Conservation (phyloP, 495 filamentous ascomycete genomes). For the Xylaria scruposa region DNA sequence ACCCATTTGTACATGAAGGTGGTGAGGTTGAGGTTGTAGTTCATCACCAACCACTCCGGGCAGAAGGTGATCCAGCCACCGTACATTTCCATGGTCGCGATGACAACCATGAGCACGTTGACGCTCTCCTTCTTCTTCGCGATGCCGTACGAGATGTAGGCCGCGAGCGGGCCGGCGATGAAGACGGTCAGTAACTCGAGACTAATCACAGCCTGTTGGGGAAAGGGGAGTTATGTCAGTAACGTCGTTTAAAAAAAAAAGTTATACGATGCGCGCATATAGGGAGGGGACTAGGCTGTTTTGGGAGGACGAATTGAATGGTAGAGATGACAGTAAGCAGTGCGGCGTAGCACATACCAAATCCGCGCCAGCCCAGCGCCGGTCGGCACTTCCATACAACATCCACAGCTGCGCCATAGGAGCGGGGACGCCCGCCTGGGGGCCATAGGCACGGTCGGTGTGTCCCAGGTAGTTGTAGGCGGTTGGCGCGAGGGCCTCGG, state of each 20-base stretch:
- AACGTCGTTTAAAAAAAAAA: not conserved
- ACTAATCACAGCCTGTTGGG: constrained; percentile 67
- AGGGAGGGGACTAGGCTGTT: not conserved
- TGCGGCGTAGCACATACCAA: constrained; percentile 46
- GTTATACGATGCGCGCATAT: not conserved
- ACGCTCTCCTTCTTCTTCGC: constrained; percentile 62
- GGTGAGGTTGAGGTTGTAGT: constrained; percentile 74
- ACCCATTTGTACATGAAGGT: constrained; percentile 90
- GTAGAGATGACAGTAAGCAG: constrained; percentile 20
- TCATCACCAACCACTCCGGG: constrained; percentile 88
- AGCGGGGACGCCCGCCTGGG: constrained; percentile 66
- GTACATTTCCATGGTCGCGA: constrained; percentile 95
- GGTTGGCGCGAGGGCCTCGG: constrained; percentile 43
- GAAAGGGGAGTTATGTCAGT: constrained; percentile 16
- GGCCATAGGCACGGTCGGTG: constrained; percentile 70
- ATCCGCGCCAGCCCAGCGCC: constrained; percentile 81
- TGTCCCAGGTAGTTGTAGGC: constrained; percentile 51
- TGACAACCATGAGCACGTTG: constrained; percentile 72
- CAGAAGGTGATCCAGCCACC: constrained; percentile 96
- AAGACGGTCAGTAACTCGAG: constrained; percentile 88
- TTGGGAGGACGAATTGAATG: not conserved
- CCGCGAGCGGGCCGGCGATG: constrained; percentile 73
- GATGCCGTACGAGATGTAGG: constrained; percentile 73
- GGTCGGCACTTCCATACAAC: constrained; percentile 90
- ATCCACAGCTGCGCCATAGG: constrained; percentile 79